phyloP scores from a whole-genome alignment of 371 early-diverging fungal genomes.

The Lichtheimia ramosa region DNA sequence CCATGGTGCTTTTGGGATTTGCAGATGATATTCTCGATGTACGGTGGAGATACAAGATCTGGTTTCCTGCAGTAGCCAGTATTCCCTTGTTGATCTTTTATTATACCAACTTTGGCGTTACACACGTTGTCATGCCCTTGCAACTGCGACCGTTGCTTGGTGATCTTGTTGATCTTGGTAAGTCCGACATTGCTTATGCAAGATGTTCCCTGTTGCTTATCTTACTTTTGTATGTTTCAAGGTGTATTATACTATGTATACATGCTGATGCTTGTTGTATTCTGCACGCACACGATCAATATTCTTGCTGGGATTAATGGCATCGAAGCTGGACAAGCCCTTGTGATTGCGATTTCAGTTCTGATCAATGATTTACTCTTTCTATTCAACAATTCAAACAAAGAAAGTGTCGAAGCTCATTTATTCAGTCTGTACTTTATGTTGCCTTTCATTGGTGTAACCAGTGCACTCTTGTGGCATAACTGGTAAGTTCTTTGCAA shows the following conservation, averaged over 20 bases:
- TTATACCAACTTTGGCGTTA: constrained; percentile 86
- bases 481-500: constrained; percentile 72
- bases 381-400: constrained; percentile 49
- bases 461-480: constrained; percentile 72
- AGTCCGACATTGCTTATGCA: background rate
- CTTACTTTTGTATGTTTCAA: constrained; percentile 13
- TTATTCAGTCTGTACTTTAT: constrained; percentile 85
- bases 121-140: constrained; percentile 84
- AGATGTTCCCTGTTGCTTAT: no score
- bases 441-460: constrained; percentile 89
- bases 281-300: constrained; percentile 98
- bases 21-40: constrained; percentile 98
- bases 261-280: constrained; percentile 86
- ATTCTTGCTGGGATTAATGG: constrained; percentile 99
- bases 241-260: constrained; percentile 92
- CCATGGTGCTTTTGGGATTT: constrained; percentile 96
- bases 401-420: constrained; percentile 70
- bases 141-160: constrained; percentile 77
- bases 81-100: constrained; percentile 95
- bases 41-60: constrained; percentile 94
- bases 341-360: constrained; percentile 89
- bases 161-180: constrained; percentile 81
- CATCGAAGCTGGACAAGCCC: constrained; percentile 91
- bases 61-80: constrained; percentile 92
- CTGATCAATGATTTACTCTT: constrained; percentile 76